Percentiles rank a stretch among this genome's conserved stretches.
Conservation (phyloP, 164 flowering plant genomes). For the Malania oleifera region DNA sequence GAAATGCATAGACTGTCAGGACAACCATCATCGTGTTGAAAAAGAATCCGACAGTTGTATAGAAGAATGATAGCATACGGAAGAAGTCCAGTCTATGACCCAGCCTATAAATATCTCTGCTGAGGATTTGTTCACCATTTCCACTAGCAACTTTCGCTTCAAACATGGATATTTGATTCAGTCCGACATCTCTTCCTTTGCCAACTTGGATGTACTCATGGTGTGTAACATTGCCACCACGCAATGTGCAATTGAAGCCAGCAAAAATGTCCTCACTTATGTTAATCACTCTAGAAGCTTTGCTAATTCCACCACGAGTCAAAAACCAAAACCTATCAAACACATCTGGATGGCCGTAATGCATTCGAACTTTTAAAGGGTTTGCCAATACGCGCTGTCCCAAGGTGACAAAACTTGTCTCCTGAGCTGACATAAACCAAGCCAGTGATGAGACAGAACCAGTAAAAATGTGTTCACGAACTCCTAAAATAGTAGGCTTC, state of each 20-base stretch:
- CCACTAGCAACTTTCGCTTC: slow-evolving; percentile 77
- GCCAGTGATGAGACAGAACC: slow-evolving; percentile 73
- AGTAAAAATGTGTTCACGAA: slow-evolving; percentile 61
- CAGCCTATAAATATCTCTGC: slow-evolving; percentile 65
- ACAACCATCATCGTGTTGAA: slow-evolving; percentile 56
- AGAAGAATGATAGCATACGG: slow-evolving; percentile 61
- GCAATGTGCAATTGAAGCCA: slow-evolving; percentile 63
- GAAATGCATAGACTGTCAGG: slow-evolving; percentile 53
- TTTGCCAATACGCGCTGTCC: slow-evolving; percentile 70
- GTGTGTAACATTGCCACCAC: slow-evolving; percentile 66
- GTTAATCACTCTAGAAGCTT: slow-evolving; percentile 66
- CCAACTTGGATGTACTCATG: slow-evolving; percentile 73
- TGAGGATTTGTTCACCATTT: slow-evolving; percentile 65
- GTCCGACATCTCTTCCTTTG: slow-evolving; percentile 67
- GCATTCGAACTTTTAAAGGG: slow-evolving; percentile 62
- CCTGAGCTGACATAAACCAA: slow-evolving; percentile 76
- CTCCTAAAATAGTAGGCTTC: slow-evolving; percentile 62
- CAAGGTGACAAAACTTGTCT: slow-evolving; percentile 64
- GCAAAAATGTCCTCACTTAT: slow-evolving; percentile 74
- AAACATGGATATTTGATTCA: slow-evolving; percentile 67
- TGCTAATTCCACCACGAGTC: slow-evolving; percentile 64
- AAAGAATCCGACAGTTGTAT: slow-evolving; percentile 60
- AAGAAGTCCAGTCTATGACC: slow-evolving; percentile 68
- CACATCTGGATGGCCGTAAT: slow-evolving; percentile 73
- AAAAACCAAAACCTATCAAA: slow-evolving; percentile 68